Conservation (phyloP, 108 stramenopile species). For the Discostella stelligeroides region DNA sequence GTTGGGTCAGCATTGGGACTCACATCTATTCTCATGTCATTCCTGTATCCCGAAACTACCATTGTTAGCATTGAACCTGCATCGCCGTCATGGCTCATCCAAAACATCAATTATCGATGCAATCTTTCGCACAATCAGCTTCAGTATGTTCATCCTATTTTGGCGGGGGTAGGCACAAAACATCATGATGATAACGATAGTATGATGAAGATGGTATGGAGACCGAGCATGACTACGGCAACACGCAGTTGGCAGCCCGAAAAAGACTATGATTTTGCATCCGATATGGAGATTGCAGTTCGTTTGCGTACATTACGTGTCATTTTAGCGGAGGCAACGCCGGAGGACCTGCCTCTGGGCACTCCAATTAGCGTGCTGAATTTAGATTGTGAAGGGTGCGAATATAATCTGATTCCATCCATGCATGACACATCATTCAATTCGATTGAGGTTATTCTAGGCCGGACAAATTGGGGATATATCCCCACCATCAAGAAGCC, state of each 20-base stretch:
- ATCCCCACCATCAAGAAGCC: constrained; percentile 70
- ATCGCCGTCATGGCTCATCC: constrained; percentile 77
- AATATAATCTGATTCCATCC: constrained; percentile 78
- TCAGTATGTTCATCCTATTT: constrained; percentile 51
- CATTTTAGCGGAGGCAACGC: constrained; percentile 72
- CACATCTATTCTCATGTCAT: constrained; percentile 62
- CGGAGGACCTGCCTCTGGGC: constrained; percentile 49
- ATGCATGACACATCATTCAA: constrained; percentile 69
- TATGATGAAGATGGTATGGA: constrained; percentile 80
- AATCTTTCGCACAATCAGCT: constrained; percentile 60
- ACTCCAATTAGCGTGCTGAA: constrained; percentile 75
- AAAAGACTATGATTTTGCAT: constrained; percentile 41
- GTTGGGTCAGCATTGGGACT: constrained; percentile 76
- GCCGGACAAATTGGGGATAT: constrained; percentile 80
- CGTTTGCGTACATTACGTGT: constrained; percentile 60
- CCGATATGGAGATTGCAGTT: constrained; percentile 67
- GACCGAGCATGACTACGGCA: constrained; percentile 63
- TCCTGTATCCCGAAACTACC: constrained; percentile 67
- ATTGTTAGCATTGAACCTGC: constrained; percentile 80
- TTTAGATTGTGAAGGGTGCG: constrained; percentile 80
- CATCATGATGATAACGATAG: constrained; percentile 65
- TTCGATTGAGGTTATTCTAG: constrained; percentile 67
- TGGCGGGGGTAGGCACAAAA: constrained; percentile 75
- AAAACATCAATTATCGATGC: constrained; percentile 75
- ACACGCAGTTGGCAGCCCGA: constrained; percentile 73